phyloP scores from a whole-genome alignment of 2,329 filamentous ascomycete genomes.

The Colletotrichum theobromicola region DNA sequence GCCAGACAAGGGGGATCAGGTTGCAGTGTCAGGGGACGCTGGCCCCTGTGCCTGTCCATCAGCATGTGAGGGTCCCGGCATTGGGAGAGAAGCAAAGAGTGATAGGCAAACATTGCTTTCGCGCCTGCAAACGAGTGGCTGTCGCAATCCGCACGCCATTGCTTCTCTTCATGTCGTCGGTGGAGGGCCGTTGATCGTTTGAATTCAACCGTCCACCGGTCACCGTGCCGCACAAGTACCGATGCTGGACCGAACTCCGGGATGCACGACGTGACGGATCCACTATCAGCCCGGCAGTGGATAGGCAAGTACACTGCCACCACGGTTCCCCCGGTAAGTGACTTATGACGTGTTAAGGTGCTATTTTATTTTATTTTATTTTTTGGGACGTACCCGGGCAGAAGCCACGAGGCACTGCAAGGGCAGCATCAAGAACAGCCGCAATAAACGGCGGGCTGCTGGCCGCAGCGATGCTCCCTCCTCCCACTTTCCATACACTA shows the following conservation, averaged over 20 bases:
- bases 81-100: neutral
- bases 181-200: constrained; percentile 5
- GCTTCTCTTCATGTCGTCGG: neutral
- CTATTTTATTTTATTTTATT: no score
- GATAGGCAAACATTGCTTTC: neutral
- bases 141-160: neutral
- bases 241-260: neutral
- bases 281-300: neutral
- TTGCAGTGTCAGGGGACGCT: constrained; percentile 6
- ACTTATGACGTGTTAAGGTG: constrained; percentile 11
- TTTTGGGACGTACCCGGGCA: neutral
- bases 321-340: neutral
- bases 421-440: neutral
- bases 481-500: neutral
- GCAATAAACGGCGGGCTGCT: neutral
- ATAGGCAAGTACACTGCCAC: constrained; percentile 3
- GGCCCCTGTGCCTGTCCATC: neutral
- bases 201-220: neutral
- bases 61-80: constrained; percentile 11
- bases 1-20: neutral
- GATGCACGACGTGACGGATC: neutral
- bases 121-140: neutral
- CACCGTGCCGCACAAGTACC: neutral
- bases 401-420: neutral
- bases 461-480: neutral